Evolutionary conservation across 176 grass and related monocot species (phyloP).

Genomic region (Dendrocalamus sinicus): DNA sequence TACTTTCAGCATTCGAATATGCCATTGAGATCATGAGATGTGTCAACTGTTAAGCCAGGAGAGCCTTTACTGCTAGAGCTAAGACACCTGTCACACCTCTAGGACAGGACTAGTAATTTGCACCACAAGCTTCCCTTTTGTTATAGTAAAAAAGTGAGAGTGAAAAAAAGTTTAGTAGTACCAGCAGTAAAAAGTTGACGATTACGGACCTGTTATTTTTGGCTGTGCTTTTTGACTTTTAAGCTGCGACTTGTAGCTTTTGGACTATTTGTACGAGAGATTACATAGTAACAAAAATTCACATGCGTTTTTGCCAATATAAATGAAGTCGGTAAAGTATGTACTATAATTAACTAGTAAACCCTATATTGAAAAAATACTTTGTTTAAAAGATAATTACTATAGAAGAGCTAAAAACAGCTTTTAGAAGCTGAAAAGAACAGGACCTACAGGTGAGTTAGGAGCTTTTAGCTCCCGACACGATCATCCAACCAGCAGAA

Average conservation of each 20-base stretch:
- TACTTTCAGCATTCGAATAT: neutral
- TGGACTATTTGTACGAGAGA: no score
- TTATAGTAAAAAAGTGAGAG: neutral
- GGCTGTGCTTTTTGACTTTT: no score
- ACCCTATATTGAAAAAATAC: no score
- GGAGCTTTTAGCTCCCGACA: slow-evolving; percentile 47
- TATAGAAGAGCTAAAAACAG: no score
- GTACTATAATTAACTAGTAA: no score
- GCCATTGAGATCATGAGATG: neutral
- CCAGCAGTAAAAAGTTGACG: neutral
- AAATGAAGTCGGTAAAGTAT: no score
- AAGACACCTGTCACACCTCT: neutral
- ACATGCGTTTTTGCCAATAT: no score
- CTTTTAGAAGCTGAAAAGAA: no score
- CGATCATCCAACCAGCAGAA: slow-evolving; percentile 51
- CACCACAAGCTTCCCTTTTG: neutral
- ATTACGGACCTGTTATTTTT: no score
- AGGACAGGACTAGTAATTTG: neutral
- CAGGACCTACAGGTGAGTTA: neutral
- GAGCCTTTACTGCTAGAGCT: neutral
- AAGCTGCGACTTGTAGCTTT: no score
- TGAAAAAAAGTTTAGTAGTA: neutral
- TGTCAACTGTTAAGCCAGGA: neutral
- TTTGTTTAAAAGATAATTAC: no score
- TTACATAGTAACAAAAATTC: no score